A percentile compares a stretch with the other conserved stretches of the same genome.
phyloP scores from a whole-genome alignment of 1,284 basidiomycete species.

The Leccinum fallax region DNA sequence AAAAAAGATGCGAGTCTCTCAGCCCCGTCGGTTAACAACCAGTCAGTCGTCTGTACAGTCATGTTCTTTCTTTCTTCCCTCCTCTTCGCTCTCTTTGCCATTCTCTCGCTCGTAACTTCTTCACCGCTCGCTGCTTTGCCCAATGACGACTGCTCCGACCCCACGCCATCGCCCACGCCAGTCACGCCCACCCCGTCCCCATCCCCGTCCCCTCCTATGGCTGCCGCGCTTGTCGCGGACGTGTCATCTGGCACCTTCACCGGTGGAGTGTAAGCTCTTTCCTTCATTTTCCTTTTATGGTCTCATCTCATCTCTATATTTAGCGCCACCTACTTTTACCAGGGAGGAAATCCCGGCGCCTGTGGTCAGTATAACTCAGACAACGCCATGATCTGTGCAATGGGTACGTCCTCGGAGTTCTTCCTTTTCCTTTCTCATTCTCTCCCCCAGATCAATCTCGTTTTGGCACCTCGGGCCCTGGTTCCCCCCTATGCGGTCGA shows the following conservation, averaged over 20 bases:
- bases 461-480: slow-evolving; percentile 51
- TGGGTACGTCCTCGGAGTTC: slow-evolving; percentile 44
- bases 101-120: slow-evolving; percentile 45
- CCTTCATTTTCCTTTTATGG: not conserved
- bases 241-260: slow-evolving; percentile 11
- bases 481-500: slow-evolving; percentile 66
- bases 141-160: not conserved
- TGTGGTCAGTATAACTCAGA: slow-evolving; percentile 74
- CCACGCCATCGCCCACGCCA: no score
- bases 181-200: not conserved
- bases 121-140: slow-evolving; percentile 38
- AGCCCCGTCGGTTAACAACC: not conserved
- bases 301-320: slow-evolving; percentile 9
- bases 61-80: slow-evolving; percentile 46
- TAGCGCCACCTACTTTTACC: slow-evolving; percentile 74
- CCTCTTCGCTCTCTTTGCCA: slow-evolving; percentile 50
- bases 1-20: not conserved
- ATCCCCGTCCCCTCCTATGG: not conserved
- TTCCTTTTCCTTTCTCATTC: slow-evolving; percentile 10
- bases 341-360: slow-evolving; percentile 69
- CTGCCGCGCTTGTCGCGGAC: slow-evolving; percentile 11
- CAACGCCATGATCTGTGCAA: slow-evolving; percentile 68
- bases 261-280: slow-evolving; percentile 51
- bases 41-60: not conserved
- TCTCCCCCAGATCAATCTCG: slow-evolving; percentile 42